A percentile compares a stretch with the other conserved stretches of the same genome.
phyloP scores from a whole-genome alignment of 2,329 filamentous ascomycete genomes.

The Aspergillus sp. region DNA sequence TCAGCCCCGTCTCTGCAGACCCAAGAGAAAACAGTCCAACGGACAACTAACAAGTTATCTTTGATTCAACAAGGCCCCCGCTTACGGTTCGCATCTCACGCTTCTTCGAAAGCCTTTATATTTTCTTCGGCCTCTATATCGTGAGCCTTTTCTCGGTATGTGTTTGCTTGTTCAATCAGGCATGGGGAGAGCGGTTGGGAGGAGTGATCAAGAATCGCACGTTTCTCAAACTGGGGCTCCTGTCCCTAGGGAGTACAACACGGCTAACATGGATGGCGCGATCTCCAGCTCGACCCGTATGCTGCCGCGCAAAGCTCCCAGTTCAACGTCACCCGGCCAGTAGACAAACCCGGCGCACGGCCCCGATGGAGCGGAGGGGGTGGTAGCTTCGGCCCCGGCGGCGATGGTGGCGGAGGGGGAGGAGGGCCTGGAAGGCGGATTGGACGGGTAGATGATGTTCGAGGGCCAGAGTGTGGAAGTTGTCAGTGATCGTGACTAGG shows the following conservation, averaged over 20 bases:
- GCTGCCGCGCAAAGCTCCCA: slow-evolving; percentile 37
- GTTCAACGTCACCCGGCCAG: slow-evolving; percentile 36
- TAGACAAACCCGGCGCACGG: slow-evolving; percentile 16
- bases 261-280: slow-evolving; percentile 8
- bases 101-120: slow-evolving; percentile 36
- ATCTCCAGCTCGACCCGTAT: slow-evolving; percentile 38
- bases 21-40: background rate
- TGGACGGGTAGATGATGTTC: slow-evolving; percentile 41
- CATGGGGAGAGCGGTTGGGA: too few species aligned
- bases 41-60: slow-evolving; percentile 1
- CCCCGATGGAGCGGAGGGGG: slow-evolving; percentile 19
- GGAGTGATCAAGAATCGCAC: too few species aligned
- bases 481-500: slow-evolving; percentile 24
- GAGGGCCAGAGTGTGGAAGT: slow-evolving; percentile 41
- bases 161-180: background rate
- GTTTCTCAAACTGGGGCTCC: too few species aligned
- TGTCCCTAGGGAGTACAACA: background rate
- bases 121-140: slow-evolving; percentile 43
- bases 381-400: slow-evolving; percentile 16
- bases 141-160: slow-evolving; percentile 42
- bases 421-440: slow-evolving; percentile 28
- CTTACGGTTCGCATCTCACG: slow-evolving; percentile 35
- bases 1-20: background rate
- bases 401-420: slow-evolving; percentile 15
- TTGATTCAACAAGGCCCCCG: slow-evolving; percentile 31